These are phyloP conservation scores for Emericellopsis terricola DNA, from an alignment of 495 filamentous ascomycete genomes.

Conservation along the genomic window DNA sequence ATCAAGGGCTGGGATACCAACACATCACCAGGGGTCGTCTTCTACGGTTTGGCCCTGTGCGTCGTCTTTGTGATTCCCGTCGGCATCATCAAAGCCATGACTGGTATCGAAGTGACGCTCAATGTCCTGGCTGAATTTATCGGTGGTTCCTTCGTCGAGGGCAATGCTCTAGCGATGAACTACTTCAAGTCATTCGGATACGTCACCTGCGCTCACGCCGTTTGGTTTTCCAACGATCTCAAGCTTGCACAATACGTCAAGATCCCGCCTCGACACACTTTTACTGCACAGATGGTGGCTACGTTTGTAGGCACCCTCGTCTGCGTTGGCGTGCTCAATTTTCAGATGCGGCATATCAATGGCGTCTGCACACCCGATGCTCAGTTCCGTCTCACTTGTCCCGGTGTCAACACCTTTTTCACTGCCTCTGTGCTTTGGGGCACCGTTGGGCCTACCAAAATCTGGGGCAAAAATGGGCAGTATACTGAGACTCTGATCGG, in stretches of 20 bases:
- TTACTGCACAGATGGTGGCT: conserved; percentile 16
- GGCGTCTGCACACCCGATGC: conserved; percentile 18
- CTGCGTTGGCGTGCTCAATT: conserved; percentile 17
- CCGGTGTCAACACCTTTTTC: conserved; percentile 20
- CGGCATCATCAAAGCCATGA: conserved; percentile 21
- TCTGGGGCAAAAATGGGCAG: conserved; percentile 17
- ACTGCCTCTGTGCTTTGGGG: conserved; percentile 21
- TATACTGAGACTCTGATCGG: conserved; percentile 16
- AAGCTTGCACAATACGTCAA: conserved; percentile 24
- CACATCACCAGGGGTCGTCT: conserved; percentile 16
- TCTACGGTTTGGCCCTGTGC: conserved; percentile 19
- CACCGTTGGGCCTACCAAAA: conserved; percentile 19
- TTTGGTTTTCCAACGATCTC: conserved; percentile 19
- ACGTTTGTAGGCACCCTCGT: conserved; percentile 16
- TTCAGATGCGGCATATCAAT: conserved; percentile 18
- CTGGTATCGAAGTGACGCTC: conserved; percentile 17
- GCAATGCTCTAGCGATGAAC: conserved; percentile 21
- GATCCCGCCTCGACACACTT: conserved; percentile 21
- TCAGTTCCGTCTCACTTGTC: conserved; percentile 18
- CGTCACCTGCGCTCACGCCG: conserved; percentile 15
- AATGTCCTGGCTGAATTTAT: conserved; percentile 23
- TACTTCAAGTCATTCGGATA: conserved; percentile 23
- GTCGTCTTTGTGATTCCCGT: conserved; percentile 18
- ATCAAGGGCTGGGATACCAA: conserved; percentile 17
- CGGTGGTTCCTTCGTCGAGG: conserved; percentile 14